These are phyloP conservation scores for Paracoccidioides lutzii DNA, from an alignment of 2,329 filamentous ascomycete genomes.

Conservation along the genomic window DNA sequence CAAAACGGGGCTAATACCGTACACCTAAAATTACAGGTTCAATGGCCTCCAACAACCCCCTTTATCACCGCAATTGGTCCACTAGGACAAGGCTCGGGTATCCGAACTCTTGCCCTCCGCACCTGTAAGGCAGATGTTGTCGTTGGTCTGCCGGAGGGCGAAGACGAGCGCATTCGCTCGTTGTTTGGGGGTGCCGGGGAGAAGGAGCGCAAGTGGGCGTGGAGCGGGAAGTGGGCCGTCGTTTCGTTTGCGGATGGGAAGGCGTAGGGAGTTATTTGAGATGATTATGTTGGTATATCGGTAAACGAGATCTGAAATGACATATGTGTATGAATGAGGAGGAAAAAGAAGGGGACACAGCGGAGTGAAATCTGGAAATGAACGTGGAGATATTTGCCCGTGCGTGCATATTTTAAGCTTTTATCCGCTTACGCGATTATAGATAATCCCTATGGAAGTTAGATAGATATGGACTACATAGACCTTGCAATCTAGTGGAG, in stretches of 20 bases:
- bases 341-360: no score
- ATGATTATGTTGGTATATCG: background rate
- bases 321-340: background rate
- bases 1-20: background rate
- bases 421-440: background rate
- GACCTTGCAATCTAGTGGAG: background rate
- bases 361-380: background rate
- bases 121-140: constrained; percentile 97
- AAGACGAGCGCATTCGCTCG: constrained; percentile 65
- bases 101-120: constrained; percentile 74
- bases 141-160: constrained; percentile 67
- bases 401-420: background rate
- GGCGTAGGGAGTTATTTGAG: constrained; percentile 12
- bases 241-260: constrained; percentile 69
- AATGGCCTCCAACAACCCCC: constrained; percentile 77
- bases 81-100: constrained; percentile 63
- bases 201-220: constrained; percentile 73
- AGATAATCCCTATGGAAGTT: background rate
- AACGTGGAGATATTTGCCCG: background rate
- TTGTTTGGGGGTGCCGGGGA: constrained; percentile 56
- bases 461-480: background rate
- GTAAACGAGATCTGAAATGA: background rate
- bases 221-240: constrained; percentile 95
- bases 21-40: constrained; percentile 36
- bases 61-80: constrained; percentile 78